Percentiles rank a stretch among this genome's conserved stretches.
phyloP scores from a whole-genome alignment of 352 stramenopile genomes.

The Phytophthora cryptogea region DNA sequence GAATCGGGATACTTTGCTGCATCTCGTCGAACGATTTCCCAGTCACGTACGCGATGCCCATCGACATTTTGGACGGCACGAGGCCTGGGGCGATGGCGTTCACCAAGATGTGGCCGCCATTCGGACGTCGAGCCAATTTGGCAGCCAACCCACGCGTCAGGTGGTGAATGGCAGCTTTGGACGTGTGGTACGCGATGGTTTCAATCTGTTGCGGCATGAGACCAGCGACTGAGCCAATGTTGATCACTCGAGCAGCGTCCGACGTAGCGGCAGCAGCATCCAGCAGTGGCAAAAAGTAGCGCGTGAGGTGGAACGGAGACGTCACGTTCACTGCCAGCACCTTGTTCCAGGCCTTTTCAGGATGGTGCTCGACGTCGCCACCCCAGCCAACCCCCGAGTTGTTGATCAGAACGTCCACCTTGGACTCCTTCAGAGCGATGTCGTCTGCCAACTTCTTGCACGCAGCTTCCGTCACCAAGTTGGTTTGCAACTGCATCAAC shows the following conservation, averaged over 20 bases:
- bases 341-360: conserved; percentile 80
- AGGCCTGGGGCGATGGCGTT: conserved; percentile 95
- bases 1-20: conserved; percentile 72
- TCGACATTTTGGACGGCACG: conserved; percentile 90
- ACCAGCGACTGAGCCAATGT: conserved; percentile 73
- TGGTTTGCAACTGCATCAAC: conserved; percentile 29
- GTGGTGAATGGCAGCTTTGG: conserved; percentile 95
- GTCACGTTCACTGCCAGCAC: conserved; percentile 95
- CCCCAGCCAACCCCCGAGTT: conserved; percentile 70
- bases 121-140: conserved; percentile 85
- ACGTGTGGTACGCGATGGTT: conserved; percentile 94
- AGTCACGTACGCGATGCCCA: conserved; percentile 65
- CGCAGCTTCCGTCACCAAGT: conserved; percentile 30
- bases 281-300: conserved; percentile 90
- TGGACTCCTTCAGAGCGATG: conserved; percentile 69
- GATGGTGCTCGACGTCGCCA: conserved; percentile 1
- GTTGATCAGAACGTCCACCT: conserved; percentile 94
- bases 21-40: conserved; percentile 66
- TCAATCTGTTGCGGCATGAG: conserved; percentile 86
- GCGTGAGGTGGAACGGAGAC: conserved; percentile 92
- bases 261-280: conserved; percentile 58
- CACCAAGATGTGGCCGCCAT: conserved; percentile 92
- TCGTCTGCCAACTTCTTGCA: conserved; percentile 60
- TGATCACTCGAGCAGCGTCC: conserved; percentile 70
- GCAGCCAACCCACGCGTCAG: conserved; percentile 91